Base-by-base conservation (phyloP, 2,329 filamentous ascomycete genomes). In the Elsinoe necatrix region DNA sequence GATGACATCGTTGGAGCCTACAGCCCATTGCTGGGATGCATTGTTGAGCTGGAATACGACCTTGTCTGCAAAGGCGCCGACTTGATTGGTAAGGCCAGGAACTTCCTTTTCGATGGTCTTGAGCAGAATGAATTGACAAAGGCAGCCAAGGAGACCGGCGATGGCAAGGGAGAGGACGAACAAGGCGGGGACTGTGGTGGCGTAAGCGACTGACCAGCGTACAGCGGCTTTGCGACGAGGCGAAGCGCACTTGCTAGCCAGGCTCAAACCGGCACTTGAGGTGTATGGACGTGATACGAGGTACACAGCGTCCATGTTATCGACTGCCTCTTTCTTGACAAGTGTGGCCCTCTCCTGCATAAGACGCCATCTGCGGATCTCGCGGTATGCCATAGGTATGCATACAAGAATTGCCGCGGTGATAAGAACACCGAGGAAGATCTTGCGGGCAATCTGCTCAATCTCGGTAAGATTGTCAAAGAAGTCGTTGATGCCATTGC, bases 221-320 rank as follows among this genome's bases (percentile, higher is more conserved):
- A 84, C 78, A 41, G 95, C 78, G 45, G 87, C 80, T 69, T 89
- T 85, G 54, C 81, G 79, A 63, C 85, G 79, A 66, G 71, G 72
- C 73, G 70, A 80, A 55, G 80, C 80, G 71, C 92, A 83, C 58
- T 75, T 78, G 54, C 79, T 79, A 5, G 87, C 82, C 18, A 87
- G 63, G 71, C 80, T 85, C 68, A 95, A 80, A 39, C 91, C 92
- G 25, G 80, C 73, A 1, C 78, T 78, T 1, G 89, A 82, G 0
- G 89, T 88, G 63, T 85, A 82, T 1, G 92, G 90, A 20, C 89
- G 82, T 31, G 89, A 91, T 29, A 86, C 83, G 62, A 96, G 86
- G 72, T 96, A 95, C 41, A 95, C 82, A 34, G 91, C 83, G 67
- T 97, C 92, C 78, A 95, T 83, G 0, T 86, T 80, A 65, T 97